Evolutionary conservation across 148 eudicot species (phyloP), one percentile per base, ranked within the genome.

Genomic region (Talinum fruticosum): DNA sequence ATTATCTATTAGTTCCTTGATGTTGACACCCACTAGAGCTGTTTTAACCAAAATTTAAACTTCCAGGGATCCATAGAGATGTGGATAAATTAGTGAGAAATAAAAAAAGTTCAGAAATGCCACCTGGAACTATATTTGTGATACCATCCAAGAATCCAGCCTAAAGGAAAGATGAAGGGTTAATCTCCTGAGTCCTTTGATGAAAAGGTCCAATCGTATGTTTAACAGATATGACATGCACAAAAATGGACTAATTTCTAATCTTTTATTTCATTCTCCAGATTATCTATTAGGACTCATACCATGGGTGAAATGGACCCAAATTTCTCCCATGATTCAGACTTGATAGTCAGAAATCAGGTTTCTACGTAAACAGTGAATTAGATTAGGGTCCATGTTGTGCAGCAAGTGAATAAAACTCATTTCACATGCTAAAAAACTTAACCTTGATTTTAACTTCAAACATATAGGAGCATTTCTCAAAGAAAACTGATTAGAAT

Each of bases 101-200:
- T 26, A 8, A 5, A 1, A 10, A 30, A 15, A 34, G 0, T 13
- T 15, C 26, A 68, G 29, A 29, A 13, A 54, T 0, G 21, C 53
- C 92, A 94, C 99, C 99, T 91, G 99, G 99, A 84, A 95, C 96
- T 73, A 93, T 85, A 82, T 92, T 93, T 64, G 96, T 91, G 68
- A 93, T 79, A 70, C 93, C 92, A 10, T 95, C 99, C 92, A 95
- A 81, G 83, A 95, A 95, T 79, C 99, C 99, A 82, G 99, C 97
- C 97, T 95, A 87, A 74, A 76, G 65, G 62, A 21, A 69, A 75
- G 37, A 13, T 14, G 24, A 35, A 18, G 71, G 5, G 57, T 70
- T 30, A 18, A 34, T 24, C 10, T 34, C 0, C 0, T 28, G 24
- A 26, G 19, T 28, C 28, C 2, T 19, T 26, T 62, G 32, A 62